Conservation (phyloP, 2,329 filamentous ascomycete species). For the Penicillium polonicum region DNA sequence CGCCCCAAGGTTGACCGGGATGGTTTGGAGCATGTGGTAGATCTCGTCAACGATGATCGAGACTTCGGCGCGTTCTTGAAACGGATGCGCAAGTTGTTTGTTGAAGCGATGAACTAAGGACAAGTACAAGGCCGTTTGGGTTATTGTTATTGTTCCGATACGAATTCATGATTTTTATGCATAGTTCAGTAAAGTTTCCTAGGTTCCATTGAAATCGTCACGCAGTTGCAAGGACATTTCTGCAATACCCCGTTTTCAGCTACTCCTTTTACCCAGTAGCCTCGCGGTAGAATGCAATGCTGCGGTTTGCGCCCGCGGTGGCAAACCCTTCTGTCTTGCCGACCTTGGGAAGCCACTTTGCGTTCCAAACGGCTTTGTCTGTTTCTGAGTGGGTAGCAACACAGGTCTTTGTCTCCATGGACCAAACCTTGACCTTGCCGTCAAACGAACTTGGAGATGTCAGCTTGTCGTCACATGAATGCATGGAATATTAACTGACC, state of each 20-base stretch:
- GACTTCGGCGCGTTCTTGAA: constrained; percentile 62
- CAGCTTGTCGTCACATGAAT: constrained; percentile 4
- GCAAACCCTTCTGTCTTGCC: constrained; percentile 67
- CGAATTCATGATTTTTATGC: constrained; percentile 18
- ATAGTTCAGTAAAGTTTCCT: constrained; percentile 12
- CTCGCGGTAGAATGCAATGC: constrained; percentile 79
- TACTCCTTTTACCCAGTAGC: constrained; percentile 59
- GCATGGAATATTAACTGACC: constrained; percentile 46
- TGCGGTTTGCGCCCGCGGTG: constrained; percentile 72
- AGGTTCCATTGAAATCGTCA: constrained; percentile 17
- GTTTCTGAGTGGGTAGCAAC: constrained; percentile 94
- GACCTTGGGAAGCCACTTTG: constrained; percentile 77
- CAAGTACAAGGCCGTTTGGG: background rate
- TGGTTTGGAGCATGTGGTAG: constrained; percentile 55
- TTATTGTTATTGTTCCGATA: constrained; percentile 11
- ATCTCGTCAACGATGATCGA: constrained; percentile 59
- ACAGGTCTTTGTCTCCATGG: constrained; percentile 75
- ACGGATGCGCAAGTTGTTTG: constrained; percentile 61
- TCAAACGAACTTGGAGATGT: constrained; percentile 67
- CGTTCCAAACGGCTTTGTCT: constrained; percentile 78
- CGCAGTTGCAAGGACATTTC: background rate
- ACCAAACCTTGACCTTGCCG: constrained; percentile 96
- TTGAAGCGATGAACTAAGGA: constrained; percentile 52
- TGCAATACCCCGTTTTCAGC: background rate
- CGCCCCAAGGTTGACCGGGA: constrained; percentile 64